A percentile compares a stretch with the other conserved stretches of the same genome.
Evolutionary conservation across 2,329 filamentous ascomycete species (phyloP).

Genomic region (Leptographium lundbergii): DNA sequence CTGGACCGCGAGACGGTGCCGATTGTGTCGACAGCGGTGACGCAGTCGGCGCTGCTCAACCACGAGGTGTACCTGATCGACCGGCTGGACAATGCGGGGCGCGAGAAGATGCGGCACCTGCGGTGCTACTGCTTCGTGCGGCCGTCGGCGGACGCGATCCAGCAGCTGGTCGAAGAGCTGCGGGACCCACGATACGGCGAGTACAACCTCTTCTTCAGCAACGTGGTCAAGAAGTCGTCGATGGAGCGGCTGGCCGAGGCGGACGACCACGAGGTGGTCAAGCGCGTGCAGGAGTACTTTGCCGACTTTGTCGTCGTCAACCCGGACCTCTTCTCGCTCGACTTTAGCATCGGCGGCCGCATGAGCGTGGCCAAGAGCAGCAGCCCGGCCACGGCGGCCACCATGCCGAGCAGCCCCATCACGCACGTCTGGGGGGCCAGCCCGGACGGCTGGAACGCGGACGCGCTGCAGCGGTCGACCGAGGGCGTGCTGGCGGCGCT

Average conservation of each 20-base stretch:
- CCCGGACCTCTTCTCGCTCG: slow-evolving; percentile 78
- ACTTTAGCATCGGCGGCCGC: slow-evolving; percentile 28
- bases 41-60: slow-evolving; percentile 85
- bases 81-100: slow-evolving; percentile 74
- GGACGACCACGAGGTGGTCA: slow-evolving; percentile 95
- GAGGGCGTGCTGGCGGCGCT: slow-evolving; percentile 79
- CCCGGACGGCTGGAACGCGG: slow-evolving; percentile 82
- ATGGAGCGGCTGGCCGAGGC: slow-evolving; percentile 89
- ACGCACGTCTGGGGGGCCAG: slow-evolving; percentile 66
- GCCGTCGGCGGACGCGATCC: slow-evolving; percentile 83
- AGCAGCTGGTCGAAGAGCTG: slow-evolving; percentile 87
- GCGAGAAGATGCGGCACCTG: slow-evolving; percentile 97
- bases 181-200: slow-evolving; percentile 95
- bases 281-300: slow-evolving; percentile 87
- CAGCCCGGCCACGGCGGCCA: not conserved
- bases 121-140: slow-evolving; percentile 87
- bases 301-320: slow-evolving; percentile 94
- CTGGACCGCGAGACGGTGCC: slow-evolving; percentile 88
- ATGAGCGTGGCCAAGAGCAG: no score
- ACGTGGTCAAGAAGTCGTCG: slow-evolving; percentile 92
- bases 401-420: slow-evolving; percentile 17
- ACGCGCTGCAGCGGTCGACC: slow-evolving; percentile 72
- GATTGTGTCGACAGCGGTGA: slow-evolving; percentile 89
- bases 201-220: slow-evolving; percentile 95
- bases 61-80: slow-evolving; percentile 98